Evolutionary conservation across 1,284 basidiomycete genomes (phyloP), one percentile per base, ranked within the genome.

Genomic region (Leccinum colubrinum): DNA sequence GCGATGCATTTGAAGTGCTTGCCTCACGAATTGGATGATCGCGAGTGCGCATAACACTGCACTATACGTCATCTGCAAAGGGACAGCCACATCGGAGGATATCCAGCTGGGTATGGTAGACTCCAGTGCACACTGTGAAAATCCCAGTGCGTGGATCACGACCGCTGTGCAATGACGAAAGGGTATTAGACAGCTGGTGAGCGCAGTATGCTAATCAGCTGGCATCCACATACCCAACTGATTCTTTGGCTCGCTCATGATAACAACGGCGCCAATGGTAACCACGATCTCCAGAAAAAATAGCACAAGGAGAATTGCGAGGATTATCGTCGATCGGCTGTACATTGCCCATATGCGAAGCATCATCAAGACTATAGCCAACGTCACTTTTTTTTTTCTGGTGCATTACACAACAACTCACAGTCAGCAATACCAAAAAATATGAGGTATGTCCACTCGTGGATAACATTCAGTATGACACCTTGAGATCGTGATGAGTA

Each of bases 331-430:
- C 7, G 62, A 63, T 17, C 58, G 58, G 37, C 11, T n/a, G 7
- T 64, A 63, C 22, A 63, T 55, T 25, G 33, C 62, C 62, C 62
- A 63, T 22, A 61, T 22, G 2, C 62, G 62, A 33, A 63, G 62
- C 35, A 64, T 51, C 52, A 55, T 63, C 14, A 43, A 6, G 6
- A 50, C 62, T 63, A 20, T 33, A 22, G 6, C 15, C 15, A 22
- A 15, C 6, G 15, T 30, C 15, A 30, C 2, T 14, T 52, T 25
- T 52, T 25, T 8, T 1, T 15, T 9, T 17, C 15, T 25, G 5
- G 6, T 30, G n/a, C 5, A 12, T 15, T 17, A 17, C n/a, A 17
- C 6, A 53, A n/a, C 1, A 27, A 11, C 63, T 53, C 14, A 64
- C 62, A 15, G 4, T 64, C 62, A 4, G 62, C 48, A 14, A 53